Evolutionary conservation across 331 rosid species (phyloP).

Genomic region (Quercus lobata): DNA sequence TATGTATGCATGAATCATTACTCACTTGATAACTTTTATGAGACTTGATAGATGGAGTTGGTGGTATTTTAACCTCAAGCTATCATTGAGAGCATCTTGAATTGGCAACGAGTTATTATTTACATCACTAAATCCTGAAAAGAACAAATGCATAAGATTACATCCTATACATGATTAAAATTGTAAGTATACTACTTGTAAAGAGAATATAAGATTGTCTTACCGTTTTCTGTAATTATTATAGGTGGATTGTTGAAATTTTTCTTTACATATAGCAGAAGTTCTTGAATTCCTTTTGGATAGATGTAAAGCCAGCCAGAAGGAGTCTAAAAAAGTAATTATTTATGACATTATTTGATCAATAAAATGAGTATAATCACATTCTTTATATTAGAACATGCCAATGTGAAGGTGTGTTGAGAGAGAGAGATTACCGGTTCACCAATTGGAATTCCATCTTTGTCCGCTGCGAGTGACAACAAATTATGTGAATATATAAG

Average conservation of each 20-base stretch:
- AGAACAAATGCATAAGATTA: not conserved
- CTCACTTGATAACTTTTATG: slow-evolving; percentile 14
- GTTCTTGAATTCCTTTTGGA: slow-evolving; percentile 23
- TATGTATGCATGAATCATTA: not conserved
- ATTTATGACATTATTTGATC: not conserved
- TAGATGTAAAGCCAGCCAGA: slow-evolving; percentile 15
- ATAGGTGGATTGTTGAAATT: slow-evolving; percentile 19
- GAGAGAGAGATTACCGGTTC: not conserved
- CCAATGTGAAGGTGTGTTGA: not conserved
- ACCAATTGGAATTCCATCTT: not conserved
- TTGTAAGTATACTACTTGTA: not conserved
- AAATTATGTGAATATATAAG: not conserved
- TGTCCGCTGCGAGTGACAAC: not conserved
- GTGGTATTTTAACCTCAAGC: slow-evolving; percentile 3
- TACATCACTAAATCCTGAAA: slow-evolving; percentile 10
- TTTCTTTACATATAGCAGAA: slow-evolving; percentile 5
- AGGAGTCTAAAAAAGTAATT: not conserved
- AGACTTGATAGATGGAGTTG: slow-evolving; percentile 8
- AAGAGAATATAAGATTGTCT: not conserved
- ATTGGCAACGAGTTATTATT: not conserved
- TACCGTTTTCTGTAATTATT: slow-evolving; percentile 28
- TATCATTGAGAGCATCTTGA: slow-evolving; percentile 8
- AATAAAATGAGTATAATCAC: not conserved
- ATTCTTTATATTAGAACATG: not conserved
- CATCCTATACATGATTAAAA: not conserved